Evolutionary conservation across 345 rosid species (phyloP), one percentile per base, ranked within the genome.

Genomic region (Gossypium longicalyx): DNA sequence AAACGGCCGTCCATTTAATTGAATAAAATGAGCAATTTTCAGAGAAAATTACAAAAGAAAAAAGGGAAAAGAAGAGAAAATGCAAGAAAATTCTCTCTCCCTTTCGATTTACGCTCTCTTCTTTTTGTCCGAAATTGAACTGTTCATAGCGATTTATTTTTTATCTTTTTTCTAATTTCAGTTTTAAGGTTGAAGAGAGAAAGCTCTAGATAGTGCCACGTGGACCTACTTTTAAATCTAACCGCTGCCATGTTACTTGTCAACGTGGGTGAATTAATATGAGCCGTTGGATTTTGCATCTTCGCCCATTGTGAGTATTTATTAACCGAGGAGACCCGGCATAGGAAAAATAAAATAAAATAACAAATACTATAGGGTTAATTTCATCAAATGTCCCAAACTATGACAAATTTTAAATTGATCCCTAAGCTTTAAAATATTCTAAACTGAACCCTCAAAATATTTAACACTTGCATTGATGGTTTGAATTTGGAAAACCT

Each of bases 141-240:
- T 45, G 67, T 20, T 52, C 48, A 16, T 7, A 11, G 29, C 10
- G n/a, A 58, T 48, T 48, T 73, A 9, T 22, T 58, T 58, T 23
- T 59, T 20, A 16, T 11, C 12, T 11, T 10, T 45, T 45, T 45
- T 45, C 12, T 45, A 34, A 34, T 59, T 59, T 12, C 63, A 7
- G 51, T 20, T 65, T 43, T 43, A 16, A 9, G 44, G 56, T 41
- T 62, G 75, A 20, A 64, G 85, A 79, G 15, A 65, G 27, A 65
- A 41, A 19, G 11, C 38, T 80, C 85, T 65, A 75, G 85, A 77
- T 23, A 38, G 67, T 76, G 81, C 73, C 85, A 81, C 87, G 76
- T 82, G 77, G 51, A 38, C 57, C 49, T 58, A 12, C 45, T 12
- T 5, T 41, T 58, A 0, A 25, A 38, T 61, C 23, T 16, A 53